Evolutionary conservation across 2,329 filamentous ascomycete species (phyloP), one percentile per base, ranked within the genome.

Genomic region (Ceratocystis cubensis): DNA sequence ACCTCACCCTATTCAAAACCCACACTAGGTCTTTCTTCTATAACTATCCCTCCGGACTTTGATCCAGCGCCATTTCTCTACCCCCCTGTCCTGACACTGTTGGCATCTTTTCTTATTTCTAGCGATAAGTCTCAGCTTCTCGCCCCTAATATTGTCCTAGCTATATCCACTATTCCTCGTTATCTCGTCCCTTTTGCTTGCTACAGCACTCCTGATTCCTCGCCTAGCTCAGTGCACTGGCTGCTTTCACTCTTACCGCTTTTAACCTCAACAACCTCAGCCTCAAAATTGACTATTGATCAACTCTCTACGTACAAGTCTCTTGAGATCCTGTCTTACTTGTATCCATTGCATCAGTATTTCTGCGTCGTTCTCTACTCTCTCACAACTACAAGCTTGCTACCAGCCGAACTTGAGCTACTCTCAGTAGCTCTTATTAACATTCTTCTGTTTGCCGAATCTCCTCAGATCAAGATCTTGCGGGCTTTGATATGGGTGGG

Each of bases 61-160:
- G 93, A 97, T 72, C 92, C 91, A 2, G 93, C 93, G 5, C 90
- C 92, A 10, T 80, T 96, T n/a, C 76, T 96, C 67, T 97, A 96
- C 73, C 93, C 93, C 20, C 82, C 88, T 5, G 76, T 86, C 1
- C 80, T 96, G 37, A 90, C 92, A 0, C 76, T 92, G 17, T 80
- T 92, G 59, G 87, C 94, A 33, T 86, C 91, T 1, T 78, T 94
- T 3, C 86, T 92, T 8, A 80, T 96, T 53, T 84, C 86, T 6
- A 81, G 82, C 62, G 84, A 83, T 59, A 79, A 82, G 2, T 45
- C 48, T n/a, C 79, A 80, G 17, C 79, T 85, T 13, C 74, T 96
- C 22, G 76, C 96, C 6, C 86, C 88, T 1, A 96, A 94, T 72
- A 83, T 96, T 48, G 80, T 95, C n/a, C 82, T 96, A 63, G 84